Conservation (phyloP, 164 flowering plant species). For the Piper betle region DNA sequence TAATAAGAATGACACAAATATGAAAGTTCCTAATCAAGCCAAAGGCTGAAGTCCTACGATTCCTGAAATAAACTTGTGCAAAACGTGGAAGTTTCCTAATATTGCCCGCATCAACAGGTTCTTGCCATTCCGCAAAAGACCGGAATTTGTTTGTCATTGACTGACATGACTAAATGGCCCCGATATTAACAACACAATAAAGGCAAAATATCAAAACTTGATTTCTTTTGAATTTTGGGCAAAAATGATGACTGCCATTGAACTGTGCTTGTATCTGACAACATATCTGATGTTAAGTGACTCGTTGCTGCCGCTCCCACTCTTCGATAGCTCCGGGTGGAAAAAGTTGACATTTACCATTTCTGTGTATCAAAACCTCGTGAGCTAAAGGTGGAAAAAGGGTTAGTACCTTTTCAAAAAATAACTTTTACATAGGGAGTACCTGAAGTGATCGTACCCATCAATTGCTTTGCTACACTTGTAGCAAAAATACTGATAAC, state of each 20-base stretch:
- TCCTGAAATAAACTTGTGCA: too few species aligned
- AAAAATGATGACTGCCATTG: slow-evolving; percentile 24
- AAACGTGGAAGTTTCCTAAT: too few species aligned
- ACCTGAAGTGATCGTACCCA: slow-evolving; percentile 92
- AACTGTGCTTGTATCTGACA: slow-evolving; percentile 42
- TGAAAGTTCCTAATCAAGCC: too few species aligned
- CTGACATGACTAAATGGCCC: too few species aligned
- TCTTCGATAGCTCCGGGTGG: slow-evolving; percentile 33
- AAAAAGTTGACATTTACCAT: slow-evolving; percentile 52
- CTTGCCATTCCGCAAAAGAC: neutral
- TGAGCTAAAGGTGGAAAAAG: slow-evolving; percentile 3
- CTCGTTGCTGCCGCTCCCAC: slow-evolving; percentile 48
- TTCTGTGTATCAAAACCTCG: slow-evolving; percentile 20
- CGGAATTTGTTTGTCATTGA: too few species aligned
- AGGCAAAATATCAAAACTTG: neutral
- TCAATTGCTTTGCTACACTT: slow-evolving; percentile 51
- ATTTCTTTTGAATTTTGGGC: slow-evolving; percentile 34
- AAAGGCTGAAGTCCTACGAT: too few species aligned
- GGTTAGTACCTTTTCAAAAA: neutral
- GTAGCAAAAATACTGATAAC: slow-evolving; percentile 78
- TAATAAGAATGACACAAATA: too few species aligned
- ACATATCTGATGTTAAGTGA: slow-evolving; percentile 38
- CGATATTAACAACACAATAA: neutral
- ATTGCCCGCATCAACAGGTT: too few species aligned
- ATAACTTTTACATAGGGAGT: neutral